Percentiles rank a stretch among this genome's conserved stretches.
Conservation (phyloP, 139 green algal species). For the Eudorina sp. region DNA sequence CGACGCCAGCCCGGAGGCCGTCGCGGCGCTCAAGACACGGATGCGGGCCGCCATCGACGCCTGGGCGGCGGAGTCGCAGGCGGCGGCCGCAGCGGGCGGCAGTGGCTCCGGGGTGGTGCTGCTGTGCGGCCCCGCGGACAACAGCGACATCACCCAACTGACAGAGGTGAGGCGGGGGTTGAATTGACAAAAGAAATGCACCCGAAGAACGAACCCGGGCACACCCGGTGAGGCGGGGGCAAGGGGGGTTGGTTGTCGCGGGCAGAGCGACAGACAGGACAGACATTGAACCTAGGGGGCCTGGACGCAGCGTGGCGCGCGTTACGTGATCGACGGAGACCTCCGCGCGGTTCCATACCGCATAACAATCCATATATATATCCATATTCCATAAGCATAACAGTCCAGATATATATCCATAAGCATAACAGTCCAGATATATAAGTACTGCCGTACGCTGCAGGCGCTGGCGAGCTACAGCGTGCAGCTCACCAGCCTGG, state of each 20-base stretch:
- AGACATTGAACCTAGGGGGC: too few relatives aligned
- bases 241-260: not conserved
- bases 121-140: not conserved
- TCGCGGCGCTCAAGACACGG: not conserved
- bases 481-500: not conserved
- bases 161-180: not conserved
- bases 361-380: too few relatives aligned
- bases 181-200: too few relatives aligned
- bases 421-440: not conserved
- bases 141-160: not conserved
- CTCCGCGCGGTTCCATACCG: too few relatives aligned
- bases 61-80: slow-evolving; percentile 6
- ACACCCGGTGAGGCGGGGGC: too few relatives aligned
- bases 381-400: too few relatives aligned
- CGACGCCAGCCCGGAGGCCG: not conserved
- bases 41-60: not conserved
- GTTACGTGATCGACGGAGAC: too few relatives aligned
- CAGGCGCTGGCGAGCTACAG: not conserved
- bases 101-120: not conserved
- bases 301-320: too few relatives aligned
- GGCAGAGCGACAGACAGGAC: too few relatives aligned
- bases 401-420: too few relatives aligned
- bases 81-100: not conserved
- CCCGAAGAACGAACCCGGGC: too few relatives aligned
- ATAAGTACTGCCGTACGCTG: not conserved